A percentile compares a stretch with the other conserved stretches of the same genome.
Evolutionary conservation across 768 basidiomycete genomes (phyloP).

Genomic region (Boletus sp.): DNA sequence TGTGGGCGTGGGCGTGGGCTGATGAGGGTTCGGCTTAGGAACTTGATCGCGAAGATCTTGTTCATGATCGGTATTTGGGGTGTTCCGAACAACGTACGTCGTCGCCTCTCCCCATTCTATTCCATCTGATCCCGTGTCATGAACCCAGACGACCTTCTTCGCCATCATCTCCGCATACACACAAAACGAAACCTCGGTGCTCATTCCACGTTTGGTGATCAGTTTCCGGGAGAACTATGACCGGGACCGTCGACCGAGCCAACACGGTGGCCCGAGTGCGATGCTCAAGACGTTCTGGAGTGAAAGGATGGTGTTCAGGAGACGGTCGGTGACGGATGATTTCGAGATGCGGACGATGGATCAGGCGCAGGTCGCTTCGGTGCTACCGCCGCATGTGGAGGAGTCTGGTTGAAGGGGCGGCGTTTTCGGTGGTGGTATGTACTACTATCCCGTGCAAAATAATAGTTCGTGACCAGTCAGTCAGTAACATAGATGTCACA

Average conservation of each 20-base stretch:
- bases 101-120: too few species aligned
- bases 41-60: constrained; percentile 13
- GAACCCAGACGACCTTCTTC: background rate
- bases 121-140: background rate
- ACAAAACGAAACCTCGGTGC: constrained; percentile 15
- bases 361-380: background rate
- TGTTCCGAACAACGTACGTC: constrained; percentile 8
- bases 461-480: too few species aligned
- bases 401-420: background rate
- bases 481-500: too few species aligned
- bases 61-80: constrained; percentile 18
- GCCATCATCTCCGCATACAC: constrained; percentile 15
- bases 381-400: background rate
- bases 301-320: constrained; percentile 7
- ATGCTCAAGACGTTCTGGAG: background rate
- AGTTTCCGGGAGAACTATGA: constrained; percentile 18
- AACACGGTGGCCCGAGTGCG: background rate
- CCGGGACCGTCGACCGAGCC: background rate
- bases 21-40: background rate
- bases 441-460: background rate
- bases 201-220: constrained; percentile 19
- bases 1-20: background rate
- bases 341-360: background rate
- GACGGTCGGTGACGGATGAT: constrained; percentile 2
- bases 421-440: too few species aligned